Evolutionary conservation across 495 filamentous ascomycete genomes (phyloP).

Genomic region (Podospora bellae-mahoneyi): DNA sequence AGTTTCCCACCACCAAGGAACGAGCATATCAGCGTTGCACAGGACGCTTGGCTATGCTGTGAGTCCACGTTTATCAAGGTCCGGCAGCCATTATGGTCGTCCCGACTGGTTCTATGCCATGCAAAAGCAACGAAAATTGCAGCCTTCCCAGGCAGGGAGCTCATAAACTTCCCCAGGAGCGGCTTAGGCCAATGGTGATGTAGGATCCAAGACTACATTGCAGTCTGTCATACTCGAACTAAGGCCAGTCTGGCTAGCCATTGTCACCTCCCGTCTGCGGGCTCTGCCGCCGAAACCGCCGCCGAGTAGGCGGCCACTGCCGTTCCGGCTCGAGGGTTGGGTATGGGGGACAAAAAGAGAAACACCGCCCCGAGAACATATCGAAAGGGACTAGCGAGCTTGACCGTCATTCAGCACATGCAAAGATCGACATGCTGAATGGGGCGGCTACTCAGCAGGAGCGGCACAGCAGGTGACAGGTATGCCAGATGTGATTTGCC

Average conservation of each 20-base stretch:
- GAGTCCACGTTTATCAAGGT: not conserved
- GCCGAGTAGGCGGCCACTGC: not conserved
- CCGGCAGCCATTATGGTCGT: not conserved
- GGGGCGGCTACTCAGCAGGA: not conserved
- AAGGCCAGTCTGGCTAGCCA: constrained; percentile 3
- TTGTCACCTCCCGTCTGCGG: not conserved
- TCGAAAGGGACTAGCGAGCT: not conserved
- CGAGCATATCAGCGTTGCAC: not conserved
- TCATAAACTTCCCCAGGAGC: not conserved
- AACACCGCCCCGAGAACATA: not conserved
- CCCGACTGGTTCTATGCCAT: not conserved
- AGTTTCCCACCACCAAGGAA: constrained; percentile 1
- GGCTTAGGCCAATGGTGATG: not conserved
- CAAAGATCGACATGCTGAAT: not conserved
- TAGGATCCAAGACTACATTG: not conserved
- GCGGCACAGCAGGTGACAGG: not conserved
- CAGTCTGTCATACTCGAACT: constrained; percentile 3
- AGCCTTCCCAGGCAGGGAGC: not conserved
- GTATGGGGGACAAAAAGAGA: not conserved
- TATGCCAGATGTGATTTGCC: not conserved
- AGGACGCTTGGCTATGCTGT: not conserved
- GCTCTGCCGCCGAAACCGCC: not conserved
- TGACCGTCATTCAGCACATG: not conserved
- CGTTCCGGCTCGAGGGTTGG: not conserved
- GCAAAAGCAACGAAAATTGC: constrained; percentile 1